Evolutionary conservation across 2,329 filamentous ascomycete genomes (phyloP).

Genomic region (Trichoderma simmonsii): DNA sequence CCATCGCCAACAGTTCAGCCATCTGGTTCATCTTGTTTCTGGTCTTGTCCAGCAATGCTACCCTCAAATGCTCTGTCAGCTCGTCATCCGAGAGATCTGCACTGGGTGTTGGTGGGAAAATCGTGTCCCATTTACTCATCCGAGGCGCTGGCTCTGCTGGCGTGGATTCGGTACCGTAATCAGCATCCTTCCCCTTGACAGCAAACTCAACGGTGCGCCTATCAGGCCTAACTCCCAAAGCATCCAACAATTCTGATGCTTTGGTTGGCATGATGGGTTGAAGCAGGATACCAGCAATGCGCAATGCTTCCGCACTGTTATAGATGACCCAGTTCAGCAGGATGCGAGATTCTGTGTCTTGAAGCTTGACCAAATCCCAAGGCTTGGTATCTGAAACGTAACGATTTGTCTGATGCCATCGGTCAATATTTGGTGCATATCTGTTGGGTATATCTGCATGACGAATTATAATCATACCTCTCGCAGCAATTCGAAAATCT

Average conservation of each 20-base stretch:
- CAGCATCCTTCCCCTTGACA: slow-evolving; percentile 58
- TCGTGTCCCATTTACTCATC: slow-evolving; percentile 37
- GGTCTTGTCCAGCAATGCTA: slow-evolving; percentile 22
- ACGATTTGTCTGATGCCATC: slow-evolving; percentile 35
- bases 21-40: slow-evolving; percentile 30
- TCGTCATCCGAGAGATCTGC: slow-evolving; percentile 27
- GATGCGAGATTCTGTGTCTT: slow-evolving; percentile 32
- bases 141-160: slow-evolving; percentile 29
- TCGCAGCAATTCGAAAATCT: slow-evolving; percentile 60
- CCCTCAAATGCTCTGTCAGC: slow-evolving; percentile 21
- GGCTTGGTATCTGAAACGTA: slow-evolving; percentile 60
- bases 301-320: slow-evolving; percentile 69
- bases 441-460: not conserved
- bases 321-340: slow-evolving; percentile 63
- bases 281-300: slow-evolving; percentile 77
- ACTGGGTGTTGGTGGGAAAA: slow-evolving; percentile 50
- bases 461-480: slow-evolving; percentile 45
- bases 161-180: slow-evolving; percentile 57
- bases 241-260: slow-evolving; percentile 67
- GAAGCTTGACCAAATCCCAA: slow-evolving; percentile 57
- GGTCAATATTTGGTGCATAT: not conserved
- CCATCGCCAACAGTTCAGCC: slow-evolving; percentile 29
- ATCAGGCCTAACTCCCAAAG: slow-evolving; percentile 65
- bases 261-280: slow-evolving; percentile 90
- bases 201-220: slow-evolving; percentile 64